Base-by-base conservation (phyloP, 176 grass and related monocot genomes). In the Calamus simplicifolius region DNA sequence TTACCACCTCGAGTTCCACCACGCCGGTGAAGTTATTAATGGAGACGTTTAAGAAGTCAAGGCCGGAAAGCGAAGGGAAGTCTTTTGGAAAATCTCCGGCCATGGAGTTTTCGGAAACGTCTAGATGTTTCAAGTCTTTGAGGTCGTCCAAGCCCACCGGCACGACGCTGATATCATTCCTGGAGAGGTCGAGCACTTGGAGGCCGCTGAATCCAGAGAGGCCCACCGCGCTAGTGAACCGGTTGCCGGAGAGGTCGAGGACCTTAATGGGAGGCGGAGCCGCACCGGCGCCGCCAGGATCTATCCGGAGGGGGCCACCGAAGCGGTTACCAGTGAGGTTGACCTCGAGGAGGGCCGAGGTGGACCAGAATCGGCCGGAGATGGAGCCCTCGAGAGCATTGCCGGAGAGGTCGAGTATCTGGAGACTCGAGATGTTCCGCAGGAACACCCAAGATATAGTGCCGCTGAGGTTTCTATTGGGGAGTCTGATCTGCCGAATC, bases 21-120 rank as follows among this genome's bases (percentile, higher is more conserved):
- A 18, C n/a, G 16, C 91, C 86, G 3, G 80, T 76, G 68, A 96
- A 90, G 4, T 79, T 87, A 51, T 96, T 90, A n/a, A 82, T 43
- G 27, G 91, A 96, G 26, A 96, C 63, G 51, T 96, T 71, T 58
- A 96, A 38, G 73, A 65, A 68, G 16, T 2, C 59, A 48, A 90
- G 54, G 16, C 38, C 35, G 0, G 18, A 71, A 7, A 96, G 71
- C 29, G 65, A 61, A 14, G 86, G 86, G 3, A 96, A 64, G 30
- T 83, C 86, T 18, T 19, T 29, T 18, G 86, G 86, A 17, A 90
- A 66, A 25, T 16, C 26, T 48, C 91, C 86, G 3, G 10, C 7
- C 75, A 95, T 95, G 25, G 16, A 6, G 59, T 95, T 95, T 15
- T 50, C 0, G 0, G 91, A 90, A 49, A 95, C 8, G 55, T 95